Percentiles rank a stretch among this genome's conserved stretches.
Conservation (phyloP, 192 early-diverging fungal species). For the Coemansia sp. region DNA sequence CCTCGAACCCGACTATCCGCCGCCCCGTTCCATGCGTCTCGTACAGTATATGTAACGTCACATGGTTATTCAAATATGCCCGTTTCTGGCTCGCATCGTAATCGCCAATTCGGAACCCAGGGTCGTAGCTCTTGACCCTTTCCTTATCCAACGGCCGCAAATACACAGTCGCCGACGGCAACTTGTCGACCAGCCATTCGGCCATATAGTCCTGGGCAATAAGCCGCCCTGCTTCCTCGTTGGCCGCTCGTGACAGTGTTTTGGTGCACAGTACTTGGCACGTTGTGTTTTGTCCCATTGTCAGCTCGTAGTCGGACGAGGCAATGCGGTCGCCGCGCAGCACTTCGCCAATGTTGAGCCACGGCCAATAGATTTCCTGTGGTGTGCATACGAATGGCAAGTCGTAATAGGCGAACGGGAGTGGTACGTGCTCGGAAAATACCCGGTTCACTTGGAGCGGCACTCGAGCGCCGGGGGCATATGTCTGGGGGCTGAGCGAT, state of each 20-base stretch:
- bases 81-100: slow-evolving; percentile 39
- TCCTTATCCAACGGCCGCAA: slow-evolving; percentile 6
- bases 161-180: slow-evolving; percentile 62
- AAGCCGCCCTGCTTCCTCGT: slow-evolving; percentile 52
- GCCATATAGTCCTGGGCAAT: slow-evolving; percentile 62
- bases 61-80: slow-evolving; percentile 68
- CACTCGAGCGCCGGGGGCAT: slow-evolving; percentile 56
- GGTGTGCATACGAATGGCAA: slow-evolving; percentile 64
- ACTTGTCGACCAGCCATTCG: slow-evolving; percentile 70
- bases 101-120: slow-evolving; percentile 63
- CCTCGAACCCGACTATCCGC: slow-evolving; percentile 72
- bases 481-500: slow-evolving; percentile 43
- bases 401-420: slow-evolving; percentile 67
- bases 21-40: slow-evolving; percentile 45
- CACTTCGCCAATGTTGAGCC: slow-evolving; percentile 65
- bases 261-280: slow-evolving; percentile 62
- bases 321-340: slow-evolving; percentile 72
- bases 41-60: slow-evolving; percentile 62
- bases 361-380: slow-evolving; percentile 23
- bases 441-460: slow-evolving; percentile 68
- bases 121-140: slow-evolving; percentile 49
- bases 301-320: slow-evolving; percentile 57
- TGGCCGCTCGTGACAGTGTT: slow-evolving; percentile 41
- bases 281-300: slow-evolving; percentile 47
- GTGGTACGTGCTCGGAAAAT: slow-evolving; percentile 65